These are phyloP conservation scores for Cyberlindnera euphorbiae DNA, from an alignment of 805 yeast genomes.

Conservation along the genomic window DNA sequence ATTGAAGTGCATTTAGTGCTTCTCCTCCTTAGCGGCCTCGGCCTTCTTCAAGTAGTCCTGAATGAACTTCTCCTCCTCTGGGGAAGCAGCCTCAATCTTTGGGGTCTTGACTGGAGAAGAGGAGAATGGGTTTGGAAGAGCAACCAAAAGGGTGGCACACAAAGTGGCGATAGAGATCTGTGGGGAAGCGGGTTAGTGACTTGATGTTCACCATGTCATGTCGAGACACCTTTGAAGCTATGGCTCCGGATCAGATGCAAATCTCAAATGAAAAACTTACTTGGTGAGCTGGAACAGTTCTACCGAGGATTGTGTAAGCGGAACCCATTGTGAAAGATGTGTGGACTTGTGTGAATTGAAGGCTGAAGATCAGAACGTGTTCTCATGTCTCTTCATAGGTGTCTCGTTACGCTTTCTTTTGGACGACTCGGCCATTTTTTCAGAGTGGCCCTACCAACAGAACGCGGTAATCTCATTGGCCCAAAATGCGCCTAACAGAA, in stretches of 20 bases:
- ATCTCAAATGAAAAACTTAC: constrained; percentile 41
- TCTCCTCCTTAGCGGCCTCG: constrained; percentile 28
- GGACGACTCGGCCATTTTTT: constrained; percentile 3
- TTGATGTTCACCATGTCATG: constrained; percentile 3
- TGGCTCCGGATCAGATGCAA: too few species aligned
- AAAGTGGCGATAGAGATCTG: constrained; percentile 79
- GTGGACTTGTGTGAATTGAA: background rate
- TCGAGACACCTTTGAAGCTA: too few species aligned
- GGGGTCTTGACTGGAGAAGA: constrained; percentile 42
- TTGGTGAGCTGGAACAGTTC: constrained; percentile 76
- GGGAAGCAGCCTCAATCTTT: constrained; percentile 66
- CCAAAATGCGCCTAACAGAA: too few species aligned
- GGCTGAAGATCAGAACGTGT: background rate
- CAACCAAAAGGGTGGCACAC: constrained; percentile 57
- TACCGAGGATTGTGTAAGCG: constrained; percentile 82
- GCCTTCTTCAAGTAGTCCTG: constrained; percentile 55
- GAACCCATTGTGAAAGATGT: constrained; percentile 55
- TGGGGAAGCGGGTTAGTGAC: background rate
- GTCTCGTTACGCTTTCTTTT: background rate
- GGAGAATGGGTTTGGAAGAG: constrained; percentile 64
- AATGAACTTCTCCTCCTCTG: constrained; percentile 88
- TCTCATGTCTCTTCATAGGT: too few species aligned
- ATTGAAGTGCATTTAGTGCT: constrained; percentile 27
- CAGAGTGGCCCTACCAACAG: constrained; percentile 5
- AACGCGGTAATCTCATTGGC: constrained; percentile 10